Evolutionary conservation across 192 early-diverging fungal species (phyloP).

Genomic region (Pilobolus umbonatus): DNA sequence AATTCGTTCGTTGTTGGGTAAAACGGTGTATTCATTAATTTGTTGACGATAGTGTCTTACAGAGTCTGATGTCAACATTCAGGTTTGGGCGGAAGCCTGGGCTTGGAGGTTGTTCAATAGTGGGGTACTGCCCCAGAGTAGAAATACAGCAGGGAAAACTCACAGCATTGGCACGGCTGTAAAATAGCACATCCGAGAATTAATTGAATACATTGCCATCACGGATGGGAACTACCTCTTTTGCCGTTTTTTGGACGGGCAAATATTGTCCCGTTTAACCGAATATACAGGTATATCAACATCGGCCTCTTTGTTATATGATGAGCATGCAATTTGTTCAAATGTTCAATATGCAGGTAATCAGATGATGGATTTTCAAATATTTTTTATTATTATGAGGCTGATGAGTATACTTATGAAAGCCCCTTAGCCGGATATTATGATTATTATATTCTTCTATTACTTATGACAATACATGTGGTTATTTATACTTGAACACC

Average conservation of each 20-base stretch:
- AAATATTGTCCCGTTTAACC: too few species aligned
- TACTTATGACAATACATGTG: too few species aligned
- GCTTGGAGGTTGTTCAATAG: conserved; percentile 37
- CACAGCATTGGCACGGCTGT: conserved; percentile 37
- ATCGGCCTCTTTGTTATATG: too few species aligned
- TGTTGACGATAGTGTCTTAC: conserved; percentile 40
- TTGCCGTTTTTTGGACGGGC: conserved; percentile 12
- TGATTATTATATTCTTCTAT: too few species aligned
- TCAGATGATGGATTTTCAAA: too few species aligned
- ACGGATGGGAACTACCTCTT: conserved; percentile 28
- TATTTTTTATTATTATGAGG: too few species aligned
- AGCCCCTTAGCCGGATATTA: too few species aligned
- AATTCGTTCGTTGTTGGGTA: conserved; percentile 25
- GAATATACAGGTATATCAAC: too few species aligned
- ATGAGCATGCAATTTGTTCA: too few species aligned
- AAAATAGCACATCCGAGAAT: conserved; percentile 39
- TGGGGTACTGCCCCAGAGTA: conserved; percentile 37
- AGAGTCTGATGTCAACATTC: conserved; percentile 41
- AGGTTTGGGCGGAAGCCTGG: conserved; percentile 24
- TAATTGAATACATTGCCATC: conserved; percentile 21
- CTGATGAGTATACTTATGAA: too few species aligned
- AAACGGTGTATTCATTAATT: conserved; percentile 17
- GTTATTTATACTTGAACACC: too few species aligned
- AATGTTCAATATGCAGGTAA: too few species aligned
- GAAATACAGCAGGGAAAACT: conserved; percentile 47